Conservation (phyloP, 2,329 filamentous ascomycete species). For the Celoporthe dispersa region DNA sequence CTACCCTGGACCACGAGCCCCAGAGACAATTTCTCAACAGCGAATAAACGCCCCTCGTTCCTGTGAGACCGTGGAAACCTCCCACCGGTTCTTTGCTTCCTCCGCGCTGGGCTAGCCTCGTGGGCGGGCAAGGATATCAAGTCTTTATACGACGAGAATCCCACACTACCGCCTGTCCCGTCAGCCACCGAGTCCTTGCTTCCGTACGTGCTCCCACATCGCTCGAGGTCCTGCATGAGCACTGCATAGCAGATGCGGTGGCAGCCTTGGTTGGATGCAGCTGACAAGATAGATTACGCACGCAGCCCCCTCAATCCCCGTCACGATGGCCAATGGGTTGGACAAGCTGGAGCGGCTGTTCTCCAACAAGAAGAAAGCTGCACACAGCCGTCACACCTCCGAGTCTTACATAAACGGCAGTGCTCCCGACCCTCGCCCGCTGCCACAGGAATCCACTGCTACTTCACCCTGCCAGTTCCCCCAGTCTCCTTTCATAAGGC, state of each 20-base stretch:
- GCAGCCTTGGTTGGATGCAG: conserved; percentile 18
- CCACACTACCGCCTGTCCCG: conserved; percentile 16
- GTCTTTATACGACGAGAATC: conserved; percentile 25
- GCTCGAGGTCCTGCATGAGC: background rate
- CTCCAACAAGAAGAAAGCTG: conserved; percentile 45
- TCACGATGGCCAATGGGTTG: conserved; percentile 53
- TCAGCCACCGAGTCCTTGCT: conserved; percentile 24
- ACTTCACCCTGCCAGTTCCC: conserved; percentile 43
- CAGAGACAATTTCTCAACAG: conserved; percentile 24
- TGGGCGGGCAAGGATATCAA: conserved; percentile 26
- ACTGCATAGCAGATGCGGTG: conserved; percentile 18
- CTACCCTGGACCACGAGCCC: conserved; percentile 22
- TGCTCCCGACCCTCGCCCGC: conserved; percentile 18
- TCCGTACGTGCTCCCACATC: conserved; percentile 21
- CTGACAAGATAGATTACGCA: conserved; percentile 33
- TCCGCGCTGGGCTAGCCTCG: conserved; percentile 7
- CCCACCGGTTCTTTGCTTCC: background rate
- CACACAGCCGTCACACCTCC: conserved; percentile 34
- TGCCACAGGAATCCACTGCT: conserved; percentile 27
- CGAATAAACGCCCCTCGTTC: conserved; percentile 16
- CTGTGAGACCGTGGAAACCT: background rate
- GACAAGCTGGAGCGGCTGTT: conserved; percentile 59
- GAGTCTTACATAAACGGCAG: conserved; percentile 29
- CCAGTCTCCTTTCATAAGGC: conserved; percentile 59
- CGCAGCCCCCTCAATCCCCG: conserved; percentile 20